A percentile compares a stretch with the other conserved stretches of the same genome.
These are phyloP conservation scores for Agrocybe praecox DNA, from an alignment of 768 basidiomycete species.

Conservation along the genomic window DNA sequence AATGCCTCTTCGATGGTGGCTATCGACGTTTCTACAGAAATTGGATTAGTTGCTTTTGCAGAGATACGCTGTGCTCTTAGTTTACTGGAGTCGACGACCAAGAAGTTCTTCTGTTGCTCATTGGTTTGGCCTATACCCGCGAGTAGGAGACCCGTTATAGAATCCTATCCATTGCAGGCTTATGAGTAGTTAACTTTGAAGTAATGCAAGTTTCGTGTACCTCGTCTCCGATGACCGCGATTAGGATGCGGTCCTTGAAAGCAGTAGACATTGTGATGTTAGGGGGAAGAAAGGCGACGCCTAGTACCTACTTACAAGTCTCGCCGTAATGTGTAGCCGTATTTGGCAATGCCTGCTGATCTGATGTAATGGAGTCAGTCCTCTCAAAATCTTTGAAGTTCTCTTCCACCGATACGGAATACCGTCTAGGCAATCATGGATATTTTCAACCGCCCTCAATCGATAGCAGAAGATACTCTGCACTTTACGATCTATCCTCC, in stretches of 20 bases:
- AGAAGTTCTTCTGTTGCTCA: constrained; percentile 92
- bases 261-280: constrained; percentile 49
- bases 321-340: constrained; percentile 10
- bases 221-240: constrained; percentile 98
- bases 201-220: constrained; percentile 37
- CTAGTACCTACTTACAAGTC: neutral
- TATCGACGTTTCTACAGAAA: constrained; percentile 78
- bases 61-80: constrained; percentile 10
- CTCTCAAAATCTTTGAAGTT: neutral
- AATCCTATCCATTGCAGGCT: constrained; percentile 63
- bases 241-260: constrained; percentile 81
- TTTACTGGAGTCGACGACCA: constrained; percentile 92
- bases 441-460: constrained; percentile 73
- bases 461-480: constrained; percentile 86
- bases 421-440: constrained; percentile 42
- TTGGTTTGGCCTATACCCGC: constrained; percentile 95
- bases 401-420: neutral
- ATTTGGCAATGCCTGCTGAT: constrained; percentile 11
- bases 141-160: constrained; percentile 92
- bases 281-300: constrained; percentile 2
- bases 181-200: constrained; percentile 5
- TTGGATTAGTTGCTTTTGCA: neutral
- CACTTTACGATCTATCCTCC: constrained; percentile 75
- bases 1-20: constrained; percentile 91
- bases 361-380: neutral